Evolutionary conservation across 305 asterid species (phyloP).

Genomic region (Coffea humblotiana): DNA sequence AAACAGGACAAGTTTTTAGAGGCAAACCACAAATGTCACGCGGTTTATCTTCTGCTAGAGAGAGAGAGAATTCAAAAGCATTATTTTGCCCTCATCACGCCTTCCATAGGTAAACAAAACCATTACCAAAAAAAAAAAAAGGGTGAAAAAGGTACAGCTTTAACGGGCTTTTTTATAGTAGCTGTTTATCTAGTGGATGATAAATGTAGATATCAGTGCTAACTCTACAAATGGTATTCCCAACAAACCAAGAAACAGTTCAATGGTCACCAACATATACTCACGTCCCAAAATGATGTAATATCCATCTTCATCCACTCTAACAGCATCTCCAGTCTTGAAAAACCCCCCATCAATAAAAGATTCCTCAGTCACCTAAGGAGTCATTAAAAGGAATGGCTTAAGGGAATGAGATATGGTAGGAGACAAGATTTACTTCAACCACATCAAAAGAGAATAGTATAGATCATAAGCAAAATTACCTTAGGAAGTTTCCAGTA

Average conservation of each 20-base stretch:
- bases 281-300: slow-evolving; percentile 95
- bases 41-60: neutral
- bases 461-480: slow-evolving; percentile 14
- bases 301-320: slow-evolving; percentile 89
- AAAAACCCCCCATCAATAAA: slow-evolving; percentile 84
- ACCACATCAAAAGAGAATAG: neutral
- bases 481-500: slow-evolving; percentile 98
- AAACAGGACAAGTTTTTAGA: neutral
- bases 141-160: neutral
- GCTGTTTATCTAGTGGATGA: neutral
- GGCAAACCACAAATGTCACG: neutral
- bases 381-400: slow-evolving; percentile 5
- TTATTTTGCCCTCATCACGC: neutral
- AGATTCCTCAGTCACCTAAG: slow-evolving; percentile 81
- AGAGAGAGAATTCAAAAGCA: neutral
- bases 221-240: neutral
- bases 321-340: slow-evolving; percentile 96
- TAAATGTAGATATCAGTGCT: neutral
- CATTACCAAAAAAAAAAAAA: too few species aligned
- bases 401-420: neutral
- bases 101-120: neutral
- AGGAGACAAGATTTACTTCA: neutral
- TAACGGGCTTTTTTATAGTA: neutral
- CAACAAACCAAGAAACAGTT: neutral
- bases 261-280: slow-evolving; percentile 23